phyloP scores from a whole-genome alignment of 129 eudicot genomes.

The Centella asiatica region DNA sequence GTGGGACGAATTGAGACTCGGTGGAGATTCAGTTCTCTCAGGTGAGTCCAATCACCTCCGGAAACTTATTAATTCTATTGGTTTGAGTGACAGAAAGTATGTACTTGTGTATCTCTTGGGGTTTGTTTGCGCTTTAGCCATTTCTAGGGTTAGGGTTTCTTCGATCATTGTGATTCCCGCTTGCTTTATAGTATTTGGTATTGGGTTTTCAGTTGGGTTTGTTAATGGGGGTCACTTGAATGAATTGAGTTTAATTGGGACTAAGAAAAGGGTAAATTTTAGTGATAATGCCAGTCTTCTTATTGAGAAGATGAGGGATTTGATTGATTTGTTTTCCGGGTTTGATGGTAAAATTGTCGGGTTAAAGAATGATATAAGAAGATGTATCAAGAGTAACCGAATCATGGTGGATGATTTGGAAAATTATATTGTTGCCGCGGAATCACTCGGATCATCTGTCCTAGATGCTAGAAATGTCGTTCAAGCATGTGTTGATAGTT shows the following conservation, averaged over 20 bases:
- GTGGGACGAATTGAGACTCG: slow-evolving; percentile 53
- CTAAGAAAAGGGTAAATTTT: slow-evolving; percentile 23
- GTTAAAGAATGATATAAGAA: slow-evolving; percentile 47
- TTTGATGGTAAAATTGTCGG: slow-evolving; percentile 32
- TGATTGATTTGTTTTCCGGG: slow-evolving; percentile 36
- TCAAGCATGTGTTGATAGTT: slow-evolving; percentile 32
- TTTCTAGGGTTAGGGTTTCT: slow-evolving; percentile 80
- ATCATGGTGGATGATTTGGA: slow-evolving; percentile 53
- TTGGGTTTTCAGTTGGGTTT: slow-evolving; percentile 81
- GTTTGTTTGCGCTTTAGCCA: slow-evolving; percentile 75
- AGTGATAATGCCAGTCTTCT: slow-evolving; percentile 28
- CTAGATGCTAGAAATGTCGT: slow-evolving; percentile 35
- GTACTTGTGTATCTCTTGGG: slow-evolving; percentile 72
- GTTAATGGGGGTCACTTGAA: slow-evolving; percentile 48
- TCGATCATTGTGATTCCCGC: slow-evolving; percentile 72
- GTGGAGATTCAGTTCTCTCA: slow-evolving; percentile 23
- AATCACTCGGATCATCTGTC: slow-evolving; percentile 32
- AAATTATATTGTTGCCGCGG: slow-evolving; percentile 37
- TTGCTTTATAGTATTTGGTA: slow-evolving; percentile 70
- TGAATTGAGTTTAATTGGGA: slow-evolving; percentile 32
- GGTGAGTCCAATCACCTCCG: slow-evolving; percentile 59
- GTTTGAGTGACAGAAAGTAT: slow-evolving; percentile 61
- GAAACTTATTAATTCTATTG: slow-evolving; percentile 47
- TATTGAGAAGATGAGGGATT: slow-evolving; percentile 47
- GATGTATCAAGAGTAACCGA: slow-evolving; percentile 31